Evolutionary conservation across 208 protist species (phyloP), one percentile per base, ranked within the genome.

Genomic region (Trypanosoma brucei): DNA sequence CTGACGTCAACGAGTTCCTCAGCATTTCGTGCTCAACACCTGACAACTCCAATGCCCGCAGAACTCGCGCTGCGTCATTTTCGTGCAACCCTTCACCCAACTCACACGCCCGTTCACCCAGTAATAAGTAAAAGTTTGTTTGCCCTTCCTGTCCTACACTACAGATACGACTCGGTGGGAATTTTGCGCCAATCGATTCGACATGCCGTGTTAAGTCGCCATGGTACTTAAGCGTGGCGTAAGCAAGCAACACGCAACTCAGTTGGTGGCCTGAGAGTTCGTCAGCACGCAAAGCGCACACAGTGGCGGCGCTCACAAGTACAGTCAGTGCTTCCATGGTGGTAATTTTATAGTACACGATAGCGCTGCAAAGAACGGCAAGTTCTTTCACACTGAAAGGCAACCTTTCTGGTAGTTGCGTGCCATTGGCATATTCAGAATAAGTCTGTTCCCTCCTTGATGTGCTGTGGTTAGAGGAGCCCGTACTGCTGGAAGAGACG

Each of bases 291-390:
- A 61, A 54, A 14, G 67, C 61, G 46, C 75, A 88, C 33, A 72
- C 62, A 36, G 81, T 81, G 0, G 81, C 81, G 3, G 79, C 76
- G 22, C 56, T 54, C 0, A 79, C 65, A 59, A 92, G 75, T 45
- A 88, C 68, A 11, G 73, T 38, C 1, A 85, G 57, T 31, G 84
- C 75, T 11, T 64, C 65, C 2, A 59, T 54, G 30, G 78, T 82
- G 39, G 62, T 65, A 14, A 86, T 69, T 51, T 91, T 79, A 65
- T 84, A 91, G 68, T 79, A 87, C 1, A 91, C 65, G 60, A 91
- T 67, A 2, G 84, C 78, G 7, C 73, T 68, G 59, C 80, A 91
- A 11, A 91, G 64, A 13, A 70, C 58, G 5, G 84, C 84, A 2
- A 87, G 46, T 38, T 87, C 78, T 42, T 50, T 70, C 14, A 83